Evolutionary conservation across 1,284 basidiomycete species (phyloP).

Genomic region (Tilletia indica): DNA sequence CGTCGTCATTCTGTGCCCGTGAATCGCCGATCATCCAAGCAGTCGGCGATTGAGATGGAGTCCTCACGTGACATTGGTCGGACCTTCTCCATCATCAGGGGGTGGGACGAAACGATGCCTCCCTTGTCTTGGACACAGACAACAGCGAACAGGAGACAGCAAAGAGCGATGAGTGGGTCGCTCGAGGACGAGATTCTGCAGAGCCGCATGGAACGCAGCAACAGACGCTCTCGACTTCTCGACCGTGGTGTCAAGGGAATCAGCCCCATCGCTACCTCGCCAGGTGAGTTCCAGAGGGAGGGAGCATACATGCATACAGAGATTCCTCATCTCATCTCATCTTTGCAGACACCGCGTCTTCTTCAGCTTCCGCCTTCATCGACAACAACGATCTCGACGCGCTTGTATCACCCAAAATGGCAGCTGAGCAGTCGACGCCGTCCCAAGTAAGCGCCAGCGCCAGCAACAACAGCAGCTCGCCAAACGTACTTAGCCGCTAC

Average conservation of each 20-base stretch:
- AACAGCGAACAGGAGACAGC: no score
- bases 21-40: no score
- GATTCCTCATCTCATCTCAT: conserved; percentile 10
- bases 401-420: not conserved
- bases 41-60: no score
- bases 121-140: no score
- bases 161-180: not conserved
- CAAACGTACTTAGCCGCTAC: conserved; percentile 41
- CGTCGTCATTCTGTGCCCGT: no score
- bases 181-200: conserved; percentile 16
- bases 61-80: no score
- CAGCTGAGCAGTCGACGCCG: not conserved
- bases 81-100: no score
- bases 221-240: not conserved
- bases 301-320: not conserved
- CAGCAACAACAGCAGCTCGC: not conserved
- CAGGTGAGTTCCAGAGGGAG: not conserved
- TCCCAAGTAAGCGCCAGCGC: not conserved
- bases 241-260: not conserved
- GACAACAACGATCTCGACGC: not conserved
- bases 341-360: no score
- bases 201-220: conserved; percentile 8
- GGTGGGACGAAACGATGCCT: no score
- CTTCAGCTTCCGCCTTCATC: no score
- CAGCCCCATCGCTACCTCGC: not conserved